phyloP scores from a whole-genome alignment of 2,329 filamentous ascomycete genomes.

The Xylariaceae sp. region DNA sequence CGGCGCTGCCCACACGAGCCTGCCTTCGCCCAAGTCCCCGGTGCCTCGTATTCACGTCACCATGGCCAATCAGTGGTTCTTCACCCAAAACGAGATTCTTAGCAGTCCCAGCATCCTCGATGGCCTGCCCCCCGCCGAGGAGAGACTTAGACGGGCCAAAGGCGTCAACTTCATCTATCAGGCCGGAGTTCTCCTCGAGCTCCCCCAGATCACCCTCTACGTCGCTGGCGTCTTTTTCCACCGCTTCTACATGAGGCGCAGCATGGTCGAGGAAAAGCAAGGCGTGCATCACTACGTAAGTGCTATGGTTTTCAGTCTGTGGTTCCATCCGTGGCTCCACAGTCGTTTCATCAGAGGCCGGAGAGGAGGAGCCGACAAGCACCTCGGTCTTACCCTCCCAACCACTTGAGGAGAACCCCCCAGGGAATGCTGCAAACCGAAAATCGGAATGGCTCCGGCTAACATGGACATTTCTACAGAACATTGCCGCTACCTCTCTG shows the following conservation, averaged over 20 bases:
- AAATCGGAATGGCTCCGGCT: conserved; percentile 3
- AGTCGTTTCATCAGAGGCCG: too few species aligned
- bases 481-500: conserved; percentile 82
- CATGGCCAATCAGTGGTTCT: conserved; percentile 73
- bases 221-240: conserved; percentile 95
- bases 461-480: conserved; percentile 40
- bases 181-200: conserved; percentile 84
- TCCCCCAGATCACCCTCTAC: conserved; percentile 87
- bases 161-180: conserved; percentile 96
- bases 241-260: conserved; percentile 88
- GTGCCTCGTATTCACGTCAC: conserved; percentile 34
- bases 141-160: conserved; percentile 78
- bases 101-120: conserved; percentile 82
- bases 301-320: conserved; percentile 16
- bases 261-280: conserved; percentile 69
- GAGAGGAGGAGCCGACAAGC: too few species aligned
- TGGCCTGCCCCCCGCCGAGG: conserved; percentile 71
- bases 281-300: conserved; percentile 87
- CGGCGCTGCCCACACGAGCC: conserved; percentile 34
- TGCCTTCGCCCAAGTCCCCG: conserved; percentile 40
- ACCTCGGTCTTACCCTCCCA: not conserved
- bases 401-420: not conserved
- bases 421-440: not conserved
- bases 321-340: not conserved
- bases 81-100: conserved; percentile 75